phyloP scores from a whole-genome alignment of 2,329 filamentous ascomycete species.

The Laburnicola sp. region DNA sequence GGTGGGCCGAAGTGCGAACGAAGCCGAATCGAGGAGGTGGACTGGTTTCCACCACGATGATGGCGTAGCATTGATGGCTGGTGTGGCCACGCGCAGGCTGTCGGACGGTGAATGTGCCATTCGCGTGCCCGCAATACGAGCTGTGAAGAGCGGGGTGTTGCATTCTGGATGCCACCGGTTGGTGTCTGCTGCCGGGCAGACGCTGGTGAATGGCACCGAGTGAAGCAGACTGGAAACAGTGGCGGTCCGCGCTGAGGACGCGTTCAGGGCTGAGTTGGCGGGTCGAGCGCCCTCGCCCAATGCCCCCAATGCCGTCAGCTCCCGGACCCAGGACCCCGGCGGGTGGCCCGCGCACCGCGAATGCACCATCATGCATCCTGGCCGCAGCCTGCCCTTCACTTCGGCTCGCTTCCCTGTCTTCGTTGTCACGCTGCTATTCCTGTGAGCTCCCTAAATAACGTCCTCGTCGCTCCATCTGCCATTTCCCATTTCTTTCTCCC shows the following conservation, averaged over 20 bases:
- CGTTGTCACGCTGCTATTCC: constrained; percentile 7
- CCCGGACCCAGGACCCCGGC: not conserved
- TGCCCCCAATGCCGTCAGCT: too few relatives aligned
- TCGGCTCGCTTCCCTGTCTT: too few relatives aligned
- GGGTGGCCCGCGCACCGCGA: constrained; percentile 24
- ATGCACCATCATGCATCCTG: constrained; percentile 7
- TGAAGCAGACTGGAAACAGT: too few relatives aligned
- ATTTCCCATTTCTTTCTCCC: too few relatives aligned
- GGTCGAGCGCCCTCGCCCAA: constrained; percentile 32
- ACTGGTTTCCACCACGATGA: constrained; percentile 8
- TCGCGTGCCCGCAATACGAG: constrained; percentile 6
- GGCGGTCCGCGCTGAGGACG: constrained; percentile 15
- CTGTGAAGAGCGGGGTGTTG: constrained; percentile 30
- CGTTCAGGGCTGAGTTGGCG: constrained; percentile 31
- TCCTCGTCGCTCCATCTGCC: constrained; percentile 6
- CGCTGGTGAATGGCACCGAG: constrained; percentile 17
- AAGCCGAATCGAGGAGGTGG: constrained; percentile 17
- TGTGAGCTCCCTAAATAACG: constrained; percentile 26
- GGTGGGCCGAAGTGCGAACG: constrained; percentile 23
- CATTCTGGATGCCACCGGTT: constrained; percentile 33
- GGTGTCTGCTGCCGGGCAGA: too few relatives aligned
- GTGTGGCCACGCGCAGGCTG: constrained; percentile 5
- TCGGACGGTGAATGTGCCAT: constrained; percentile 9
- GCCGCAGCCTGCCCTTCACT: constrained; percentile 12
- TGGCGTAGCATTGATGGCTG: constrained; percentile 11